Conservation (phyloP, 495 filamentous ascomycete genomes). For the Aspergillus funiculosus region DNA sequence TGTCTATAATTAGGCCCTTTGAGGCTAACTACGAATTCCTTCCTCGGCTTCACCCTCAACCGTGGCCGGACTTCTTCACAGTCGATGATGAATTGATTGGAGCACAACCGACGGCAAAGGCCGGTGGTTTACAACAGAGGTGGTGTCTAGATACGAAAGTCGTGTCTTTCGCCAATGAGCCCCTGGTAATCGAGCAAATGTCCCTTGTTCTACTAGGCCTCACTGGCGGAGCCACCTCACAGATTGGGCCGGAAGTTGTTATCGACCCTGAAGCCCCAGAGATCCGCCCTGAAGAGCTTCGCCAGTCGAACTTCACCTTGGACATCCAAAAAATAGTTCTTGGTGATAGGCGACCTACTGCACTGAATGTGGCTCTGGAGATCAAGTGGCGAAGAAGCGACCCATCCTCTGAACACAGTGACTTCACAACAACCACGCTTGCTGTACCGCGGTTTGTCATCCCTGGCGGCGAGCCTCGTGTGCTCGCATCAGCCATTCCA, state of each 20-base stretch:
- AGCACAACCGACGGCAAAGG: constrained; percentile 20
- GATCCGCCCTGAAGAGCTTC: constrained; percentile 58
- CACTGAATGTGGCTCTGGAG: constrained; percentile 66
- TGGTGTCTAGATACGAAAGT: constrained; percentile 73
- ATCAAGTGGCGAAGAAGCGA: constrained; percentile 66
- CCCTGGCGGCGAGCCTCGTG: constrained; percentile 78
- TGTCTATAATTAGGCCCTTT: constrained; percentile 75
- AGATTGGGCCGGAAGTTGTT: constrained; percentile 36
- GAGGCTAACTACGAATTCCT: constrained; percentile 82
- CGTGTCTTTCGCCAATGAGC: constrained; percentile 67
- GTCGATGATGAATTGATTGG: constrained; percentile 36
- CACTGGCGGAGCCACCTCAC: constrained; percentile 48
- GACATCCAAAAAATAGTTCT: constrained; percentile 65
- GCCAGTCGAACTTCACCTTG: constrained; percentile 65
- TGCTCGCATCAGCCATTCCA: constrained; percentile 60
- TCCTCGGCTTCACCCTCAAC: constrained; percentile 65
- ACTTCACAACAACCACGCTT: constrained; percentile 48
- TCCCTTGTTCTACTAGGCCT: constrained; percentile 51
- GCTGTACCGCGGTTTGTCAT: constrained; percentile 72
- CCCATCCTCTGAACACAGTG: constrained; percentile 9
- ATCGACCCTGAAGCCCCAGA: constrained; percentile 27
- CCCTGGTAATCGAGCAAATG: constrained; percentile 60
- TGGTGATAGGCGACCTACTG: constrained; percentile 69
- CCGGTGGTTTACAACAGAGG: constrained; percentile 67
- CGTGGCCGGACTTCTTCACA: constrained; percentile 83